Base-by-base conservation (phyloP, 169 alveolate species). In the Theileria orientalis region DNA sequence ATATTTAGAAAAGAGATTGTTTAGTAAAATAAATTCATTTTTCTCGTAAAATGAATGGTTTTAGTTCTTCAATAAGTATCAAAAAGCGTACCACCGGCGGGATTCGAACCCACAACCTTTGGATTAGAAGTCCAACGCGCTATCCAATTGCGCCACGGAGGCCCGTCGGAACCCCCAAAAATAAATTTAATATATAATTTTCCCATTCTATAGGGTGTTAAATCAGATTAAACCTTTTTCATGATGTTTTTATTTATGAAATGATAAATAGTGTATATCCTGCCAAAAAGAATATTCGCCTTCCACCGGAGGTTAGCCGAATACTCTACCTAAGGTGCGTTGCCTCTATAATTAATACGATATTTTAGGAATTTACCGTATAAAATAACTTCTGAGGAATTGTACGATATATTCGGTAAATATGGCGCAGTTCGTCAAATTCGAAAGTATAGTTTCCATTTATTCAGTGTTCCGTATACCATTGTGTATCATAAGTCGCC, bases 341-440 rank as follows among this genome's bases (percentile, higher is more conserved):
- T 29, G 54, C 5, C 13, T 9, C 19, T 33, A 25, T 21, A 21
- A 3, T 14, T 51, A 27, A 11, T 27, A 19, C 29, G 41, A n/a
- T 11, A 67, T 30, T 49, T 25, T 37, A 90, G 96, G 83, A 92
- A 92, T 62, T 88, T 93, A 33, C 96, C 96, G 67, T 91, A 90
- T 54, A 91, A 93, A 42, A 92, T 93, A 44, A 76, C 94, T n/a
- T 90, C 98, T 6, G 99, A 96, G 74, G 99, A 98, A 76, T 87
- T 98, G 57, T 98, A 97, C 91, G 99, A 97, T 69, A 96, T 97
- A 56, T 98, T 98, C 87, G 99, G 99, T 21, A 98, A 95, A 79
- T 96, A 96, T 88, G 99, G 99, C 3, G 93, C 99, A 1, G 96
- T 98, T 0, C 94, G 99, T 69, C 98, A 98, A 89, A 96, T 98